phyloP scores from a whole-genome alignment of 2,329 filamentous ascomycete species.

The Coleophoma crateriformis region DNA sequence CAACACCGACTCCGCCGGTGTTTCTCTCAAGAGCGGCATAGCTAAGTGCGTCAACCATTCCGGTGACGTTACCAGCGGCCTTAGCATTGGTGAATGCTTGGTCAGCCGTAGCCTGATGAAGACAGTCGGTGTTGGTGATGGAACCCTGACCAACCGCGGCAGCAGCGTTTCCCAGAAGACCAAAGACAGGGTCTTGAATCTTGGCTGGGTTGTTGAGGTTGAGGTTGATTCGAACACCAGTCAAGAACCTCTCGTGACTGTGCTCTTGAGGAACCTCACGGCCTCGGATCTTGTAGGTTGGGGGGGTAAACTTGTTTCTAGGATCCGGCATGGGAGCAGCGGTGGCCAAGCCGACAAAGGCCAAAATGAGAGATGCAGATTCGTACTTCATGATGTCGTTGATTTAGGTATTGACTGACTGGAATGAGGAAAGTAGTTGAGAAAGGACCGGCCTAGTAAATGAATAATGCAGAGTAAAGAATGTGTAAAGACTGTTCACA shows the following conservation, averaged over 20 bases:
- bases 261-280: slow-evolving; percentile 54
- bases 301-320: slow-evolving; percentile 18
- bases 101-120: slow-evolving; percentile 53
- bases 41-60: slow-evolving; percentile 46
- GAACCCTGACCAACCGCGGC: slow-evolving; percentile 40
- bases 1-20: slow-evolving; percentile 49
- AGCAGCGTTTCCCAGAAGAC: slow-evolving; percentile 45
- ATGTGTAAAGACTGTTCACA: slow-evolving; percentile 25
- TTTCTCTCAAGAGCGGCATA: slow-evolving; percentile 54
- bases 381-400: slow-evolving; percentile 28
- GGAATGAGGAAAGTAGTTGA: slow-evolving; percentile 7
- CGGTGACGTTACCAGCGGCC: slow-evolving; percentile 43
- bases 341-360: slow-evolving; percentile 22
- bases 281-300: slow-evolving; percentile 22
- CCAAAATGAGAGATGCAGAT: slow-evolving; percentile 19
- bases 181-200: slow-evolving; percentile 44
- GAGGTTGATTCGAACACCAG: slow-evolving; percentile 36
- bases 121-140: slow-evolving; percentile 48
- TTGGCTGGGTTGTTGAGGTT: slow-evolving; percentile 42
- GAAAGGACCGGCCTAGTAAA: slow-evolving; percentile 23
- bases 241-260: slow-evolving; percentile 44
- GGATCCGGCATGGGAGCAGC: slow-evolving; percentile 20
- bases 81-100: slow-evolving; percentile 58
- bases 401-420: slow-evolving; percentile 4
- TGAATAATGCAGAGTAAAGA: slow-evolving; percentile 17